Percentiles rank a stretch among this genome's conserved stretches.
Conservation (phyloP, 2,329 filamentous ascomycete genomes). For the Claviceps monticola region DNA sequence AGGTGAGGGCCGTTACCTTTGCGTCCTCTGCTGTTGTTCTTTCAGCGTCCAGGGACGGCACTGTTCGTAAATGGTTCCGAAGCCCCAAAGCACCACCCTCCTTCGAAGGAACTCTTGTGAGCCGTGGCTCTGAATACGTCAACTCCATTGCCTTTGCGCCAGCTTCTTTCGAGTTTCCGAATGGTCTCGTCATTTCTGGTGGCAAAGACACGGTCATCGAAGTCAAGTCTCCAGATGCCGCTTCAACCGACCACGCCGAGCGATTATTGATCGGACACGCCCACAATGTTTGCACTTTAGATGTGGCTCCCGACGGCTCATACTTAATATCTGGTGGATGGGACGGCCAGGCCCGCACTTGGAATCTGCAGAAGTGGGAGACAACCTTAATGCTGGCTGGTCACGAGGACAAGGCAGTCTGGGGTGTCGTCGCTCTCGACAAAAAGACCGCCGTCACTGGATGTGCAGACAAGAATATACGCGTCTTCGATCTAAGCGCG, state of each 20-base stretch:
- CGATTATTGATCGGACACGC: conserved; percentile 75
- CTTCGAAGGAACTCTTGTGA: conserved; percentile 67
- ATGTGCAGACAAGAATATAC: conserved; percentile 80
- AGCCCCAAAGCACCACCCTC: conserved; percentile 48
- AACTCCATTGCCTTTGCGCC: conserved; percentile 71
- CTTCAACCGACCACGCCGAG: conserved; percentile 63
- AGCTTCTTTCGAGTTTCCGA: conserved; percentile 51
- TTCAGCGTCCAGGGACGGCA: conserved; percentile 84
- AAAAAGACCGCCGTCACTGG: conserved; percentile 74
- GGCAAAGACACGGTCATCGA: conserved; percentile 91
- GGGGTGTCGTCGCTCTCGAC: conserved; percentile 80
- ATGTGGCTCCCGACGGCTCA: conserved; percentile 56
- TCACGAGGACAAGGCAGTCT: conserved; percentile 65
- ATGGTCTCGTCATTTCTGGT: conserved; percentile 75
- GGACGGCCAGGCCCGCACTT: conserved; percentile 80
- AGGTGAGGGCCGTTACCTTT: conserved; percentile 83
- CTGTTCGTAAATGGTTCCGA: conserved; percentile 74
- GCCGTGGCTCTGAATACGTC: conserved; percentile 72
- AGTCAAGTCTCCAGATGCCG: conserved; percentile 57
- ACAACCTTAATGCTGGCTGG: conserved; percentile 55
- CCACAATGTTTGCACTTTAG: conserved; percentile 77
- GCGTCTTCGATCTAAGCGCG: conserved; percentile 61
- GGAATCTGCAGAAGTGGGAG: conserved; percentile 79
- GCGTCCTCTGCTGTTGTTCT: conserved; percentile 58
- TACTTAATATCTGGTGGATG: conserved; percentile 85